These are phyloP conservation scores for Ceratonia siliqua DNA, from an alignment of 306 rosid species.

Conservation along the genomic window DNA sequence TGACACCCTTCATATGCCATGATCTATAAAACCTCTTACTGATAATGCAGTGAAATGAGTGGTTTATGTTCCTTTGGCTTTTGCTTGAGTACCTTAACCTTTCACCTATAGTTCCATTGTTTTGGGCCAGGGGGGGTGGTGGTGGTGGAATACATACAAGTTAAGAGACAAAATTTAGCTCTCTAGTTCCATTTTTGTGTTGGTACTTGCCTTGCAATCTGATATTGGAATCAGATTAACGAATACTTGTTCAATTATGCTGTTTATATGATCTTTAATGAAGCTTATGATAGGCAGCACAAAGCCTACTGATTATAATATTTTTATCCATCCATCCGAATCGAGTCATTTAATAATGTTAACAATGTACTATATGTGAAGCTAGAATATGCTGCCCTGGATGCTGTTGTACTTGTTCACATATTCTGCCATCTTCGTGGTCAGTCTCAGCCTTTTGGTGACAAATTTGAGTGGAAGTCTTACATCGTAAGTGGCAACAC, in stretches of 20 bases:
- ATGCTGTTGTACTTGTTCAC: conserved; percentile 86
- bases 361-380: conserved; percentile 39
- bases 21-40: not conserved
- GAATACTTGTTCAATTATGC: not conserved
- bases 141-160: not conserved
- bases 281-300: not conserved
- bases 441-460: conserved; percentile 54
- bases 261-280: conserved; percentile 16
- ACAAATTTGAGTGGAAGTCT: conserved; percentile 73
- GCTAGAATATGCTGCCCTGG: conserved; percentile 97
- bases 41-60: not conserved
- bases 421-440: conserved; percentile 70
- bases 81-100: not conserved
- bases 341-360: conserved; percentile 17
- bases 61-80: not conserved
- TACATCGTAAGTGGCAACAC: conserved; percentile 61
- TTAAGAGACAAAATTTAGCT: not conserved
- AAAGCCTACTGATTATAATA: not conserved
- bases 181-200: not conserved
- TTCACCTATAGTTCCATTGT: not conserved
- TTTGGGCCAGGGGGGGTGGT: not conserved
- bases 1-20: not conserved
- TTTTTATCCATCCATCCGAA: conserved; percentile 4
- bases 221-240: not conserved
- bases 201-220: not conserved